These are phyloP conservation scores for Blepharisma undulans DNA, from an alignment of 169 alveolate genomes.

Conservation along the genomic window DNA sequence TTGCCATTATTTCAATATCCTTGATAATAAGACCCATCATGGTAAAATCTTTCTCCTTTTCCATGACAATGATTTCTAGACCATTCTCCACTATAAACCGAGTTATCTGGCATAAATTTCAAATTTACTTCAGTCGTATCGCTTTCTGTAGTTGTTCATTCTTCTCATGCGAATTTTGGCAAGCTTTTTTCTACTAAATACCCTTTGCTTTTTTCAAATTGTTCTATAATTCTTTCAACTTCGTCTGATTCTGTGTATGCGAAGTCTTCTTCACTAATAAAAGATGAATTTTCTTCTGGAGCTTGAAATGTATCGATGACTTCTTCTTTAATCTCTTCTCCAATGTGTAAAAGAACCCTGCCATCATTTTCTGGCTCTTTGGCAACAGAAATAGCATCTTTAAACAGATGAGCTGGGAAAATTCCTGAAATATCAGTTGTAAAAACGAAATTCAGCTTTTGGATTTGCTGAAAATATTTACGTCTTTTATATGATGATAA, in stretches of 20 bases:
- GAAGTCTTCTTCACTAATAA: background rate
- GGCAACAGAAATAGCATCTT: background rate
- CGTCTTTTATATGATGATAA: background rate
- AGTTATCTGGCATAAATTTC: background rate
- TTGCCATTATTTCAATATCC: slow-evolving; percentile 8
- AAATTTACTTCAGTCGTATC: background rate
- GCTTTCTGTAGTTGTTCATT: background rate
- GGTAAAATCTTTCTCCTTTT: background rate
- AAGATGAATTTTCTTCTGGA: background rate
- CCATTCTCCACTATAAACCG: background rate
- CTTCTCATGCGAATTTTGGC: background rate
- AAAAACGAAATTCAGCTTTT: background rate
- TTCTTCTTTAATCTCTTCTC: background rate
- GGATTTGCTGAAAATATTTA: slow-evolving; percentile 5
- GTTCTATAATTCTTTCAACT: background rate
- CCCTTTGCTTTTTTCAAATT: background rate
- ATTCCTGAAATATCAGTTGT: background rate
- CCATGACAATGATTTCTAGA: background rate
- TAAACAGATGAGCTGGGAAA: background rate
- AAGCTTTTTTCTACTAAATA: background rate
- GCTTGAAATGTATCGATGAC: background rate
- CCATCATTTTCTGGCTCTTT: background rate
- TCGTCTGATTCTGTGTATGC: background rate
- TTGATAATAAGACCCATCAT: background rate
- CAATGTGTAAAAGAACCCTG: background rate